Percentiles rank a stretch among this genome's conserved stretches.
These are phyloP conservation scores for Zea mays DNA, from an alignment of 176 grass and related monocot genomes.

Conservation along the genomic window Zm-B73-REFERENCE-NAM-5.0 NC_050097.1:171859501-171860000, in stretches of 20 bases:
- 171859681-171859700: neutral
- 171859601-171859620: constrained; percentile 71
- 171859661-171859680: too few relatives aligned
- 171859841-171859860: neutral
- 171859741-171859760: neutral
- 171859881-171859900: neutral
- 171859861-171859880: neutral
- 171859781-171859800: neutral
- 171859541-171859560: constrained; percentile 89
- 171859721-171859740: neutral
- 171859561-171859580: constrained; percentile 67
- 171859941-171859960: neutral
- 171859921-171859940: neutral
- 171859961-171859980: neutral
- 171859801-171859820: neutral
- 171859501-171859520: constrained; percentile 94
- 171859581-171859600: constrained; percentile 78
- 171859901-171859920: neutral
- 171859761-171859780: neutral
- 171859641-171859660: too few relatives aligned
- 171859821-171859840: neutral
- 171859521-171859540: constrained; percentile 85
- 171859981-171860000: neutral
- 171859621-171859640: neutral
- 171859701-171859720: neutral